A percentile compares a stretch with the other conserved stretches of the same genome.
These are phyloP conservation scores for Letharia lupina DNA, from an alignment of 495 filamentous ascomycete species.

Conservation along the genomic window DNA sequence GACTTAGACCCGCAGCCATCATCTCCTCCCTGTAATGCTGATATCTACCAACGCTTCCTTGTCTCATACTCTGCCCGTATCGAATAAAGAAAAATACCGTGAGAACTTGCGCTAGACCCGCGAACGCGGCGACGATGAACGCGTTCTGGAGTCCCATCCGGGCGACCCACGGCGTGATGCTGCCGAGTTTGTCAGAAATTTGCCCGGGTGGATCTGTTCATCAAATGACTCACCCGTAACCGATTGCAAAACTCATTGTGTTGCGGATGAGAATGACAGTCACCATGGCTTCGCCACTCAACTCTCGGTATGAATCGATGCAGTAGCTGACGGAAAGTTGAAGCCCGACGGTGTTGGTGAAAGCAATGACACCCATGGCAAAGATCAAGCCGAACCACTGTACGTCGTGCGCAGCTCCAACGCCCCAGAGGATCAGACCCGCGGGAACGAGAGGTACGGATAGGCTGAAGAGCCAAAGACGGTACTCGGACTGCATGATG, in stretches of 20 bases:
- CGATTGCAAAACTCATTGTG: conserved; percentile 55
- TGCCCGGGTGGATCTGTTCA: not conserved
- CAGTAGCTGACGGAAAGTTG: conserved; percentile 54
- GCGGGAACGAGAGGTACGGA: conserved; percentile 48
- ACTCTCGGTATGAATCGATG: conserved; percentile 55
- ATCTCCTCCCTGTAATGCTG: conserved; percentile 34
- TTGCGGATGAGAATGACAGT: conserved; percentile 59
- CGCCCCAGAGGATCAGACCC: conserved; percentile 59
- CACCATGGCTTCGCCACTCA: conserved; percentile 54
- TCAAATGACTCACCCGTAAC: conserved; percentile 39
- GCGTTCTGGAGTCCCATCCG: conserved; percentile 54
- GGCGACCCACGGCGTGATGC: conserved; percentile 55
- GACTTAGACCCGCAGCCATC: conserved; percentile 32
- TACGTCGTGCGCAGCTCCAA: conserved; percentile 52
- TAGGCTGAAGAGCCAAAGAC: conserved; percentile 53
- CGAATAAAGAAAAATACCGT: conserved; percentile 50
- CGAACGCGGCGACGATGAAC: conserved; percentile 54
- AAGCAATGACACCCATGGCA: conserved; percentile 51
- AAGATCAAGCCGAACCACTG: conserved; percentile 58
- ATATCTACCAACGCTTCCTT: conserved; percentile 34
- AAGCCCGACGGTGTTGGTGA: conserved; percentile 50
- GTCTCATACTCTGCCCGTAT: conserved; percentile 41
- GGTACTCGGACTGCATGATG: conserved; percentile 53
- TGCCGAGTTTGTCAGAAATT: conserved; percentile 26
- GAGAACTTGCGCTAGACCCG: conserved; percentile 45